Conservation (phyloP, 2,329 filamentous ascomycete genomes). For the Trichophyton benhamiae region DNA sequence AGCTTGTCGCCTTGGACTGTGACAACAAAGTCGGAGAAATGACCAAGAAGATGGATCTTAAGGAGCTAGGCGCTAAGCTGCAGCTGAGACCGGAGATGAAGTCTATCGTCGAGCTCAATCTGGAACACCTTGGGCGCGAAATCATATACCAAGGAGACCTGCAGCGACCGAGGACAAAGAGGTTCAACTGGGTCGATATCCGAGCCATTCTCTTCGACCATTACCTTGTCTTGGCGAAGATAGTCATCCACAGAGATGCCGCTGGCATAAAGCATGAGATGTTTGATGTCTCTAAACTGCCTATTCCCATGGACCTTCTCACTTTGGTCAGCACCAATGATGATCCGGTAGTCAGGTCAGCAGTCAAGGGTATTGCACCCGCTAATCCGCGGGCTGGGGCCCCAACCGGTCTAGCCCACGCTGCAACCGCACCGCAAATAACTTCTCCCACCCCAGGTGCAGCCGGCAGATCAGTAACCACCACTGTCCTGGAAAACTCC, state of each 20-base stretch:
- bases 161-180: slow-evolving; percentile 74
- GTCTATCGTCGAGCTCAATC: slow-evolving; percentile 65
- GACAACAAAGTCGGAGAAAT: slow-evolving; percentile 87
- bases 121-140: slow-evolving; percentile 86
- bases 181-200: slow-evolving; percentile 87
- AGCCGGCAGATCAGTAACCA: slow-evolving; percentile 35
- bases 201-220: slow-evolving; percentile 93
- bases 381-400: slow-evolving; percentile 38
- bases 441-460: slow-evolving; percentile 33
- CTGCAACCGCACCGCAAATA: slow-evolving; percentile 54
- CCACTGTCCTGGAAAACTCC: slow-evolving; percentile 39
- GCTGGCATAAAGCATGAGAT: slow-evolving; percentile 62
- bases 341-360: slow-evolving; percentile 71
- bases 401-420: slow-evolving; percentile 51
- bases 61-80: slow-evolving; percentile 71
- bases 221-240: slow-evolving; percentile 85
- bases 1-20: slow-evolving; percentile 75
- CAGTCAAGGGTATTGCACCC: slow-evolving; percentile 57
- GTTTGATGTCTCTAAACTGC: slow-evolving; percentile 89
- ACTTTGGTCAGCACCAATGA: slow-evolving; percentile 88
- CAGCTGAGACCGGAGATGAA: slow-evolving; percentile 80
- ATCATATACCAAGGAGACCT: slow-evolving; percentile 82
- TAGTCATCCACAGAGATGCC: slow-evolving; percentile 54
- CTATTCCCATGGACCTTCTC: slow-evolving; percentile 91
- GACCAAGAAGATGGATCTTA: slow-evolving; percentile 77